These are phyloP conservation scores for Boletus smithii DNA, from an alignment of 1,284 basidiomycete species.

Conservation along the genomic window DNA sequence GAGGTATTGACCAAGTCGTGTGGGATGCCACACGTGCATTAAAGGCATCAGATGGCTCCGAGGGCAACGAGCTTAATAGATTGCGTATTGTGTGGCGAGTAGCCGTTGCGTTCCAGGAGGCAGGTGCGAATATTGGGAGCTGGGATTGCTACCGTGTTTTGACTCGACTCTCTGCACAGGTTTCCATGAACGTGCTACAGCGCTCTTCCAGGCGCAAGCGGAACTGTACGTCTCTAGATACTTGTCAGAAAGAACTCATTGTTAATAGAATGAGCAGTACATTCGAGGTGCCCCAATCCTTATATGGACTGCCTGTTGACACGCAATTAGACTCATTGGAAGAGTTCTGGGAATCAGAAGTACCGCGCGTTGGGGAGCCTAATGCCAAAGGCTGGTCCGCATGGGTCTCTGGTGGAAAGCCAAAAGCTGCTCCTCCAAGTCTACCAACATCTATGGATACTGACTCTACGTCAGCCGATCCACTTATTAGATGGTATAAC, in stretches of 20 bases:
- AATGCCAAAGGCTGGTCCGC: constrained; percentile 58
- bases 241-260: constrained; percentile 1
- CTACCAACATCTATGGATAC: constrained; percentile 16
- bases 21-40: constrained; percentile 47
- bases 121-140: constrained; percentile 53
- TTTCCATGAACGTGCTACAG: constrained; percentile 62
- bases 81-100: constrained; percentile 70
- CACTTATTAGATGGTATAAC: constrained; percentile 67
- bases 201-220: constrained; percentile 73
- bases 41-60: constrained; percentile 35
- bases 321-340: constrained; percentile 56
- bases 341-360: constrained; percentile 76
- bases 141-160: constrained; percentile 7
- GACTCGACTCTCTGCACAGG: constrained; percentile 36
- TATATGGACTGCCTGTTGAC: constrained; percentile 43
- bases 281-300: constrained; percentile 48
- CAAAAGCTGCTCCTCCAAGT: constrained; percentile 23
- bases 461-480: constrained; percentile 43
- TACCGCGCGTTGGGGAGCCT: constrained; percentile 59
- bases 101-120: constrained; percentile 65
- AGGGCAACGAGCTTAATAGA: constrained; percentile 51
- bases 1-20: constrained; percentile 51
- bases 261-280: constrained; percentile 38
- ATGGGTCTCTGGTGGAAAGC: constrained; percentile 49
- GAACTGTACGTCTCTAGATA: constrained; percentile 54